Base-by-base conservation (phyloP, 352 stramenopile genomes). In the Thalassiosira livingstoniorum region DNA sequence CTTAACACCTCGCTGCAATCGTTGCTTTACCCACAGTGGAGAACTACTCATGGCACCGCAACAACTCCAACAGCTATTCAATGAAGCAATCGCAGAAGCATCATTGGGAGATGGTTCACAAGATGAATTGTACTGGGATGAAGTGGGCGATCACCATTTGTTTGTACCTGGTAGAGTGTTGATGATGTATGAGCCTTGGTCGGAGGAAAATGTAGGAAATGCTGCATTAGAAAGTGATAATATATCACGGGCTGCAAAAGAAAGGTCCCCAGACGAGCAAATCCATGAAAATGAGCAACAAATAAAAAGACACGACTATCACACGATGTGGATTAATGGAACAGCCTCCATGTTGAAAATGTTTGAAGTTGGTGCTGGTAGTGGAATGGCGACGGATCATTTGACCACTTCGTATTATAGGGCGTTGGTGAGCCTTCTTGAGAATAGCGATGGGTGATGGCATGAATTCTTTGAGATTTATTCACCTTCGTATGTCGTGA, bases 161-260 rank as follows among this genome's bases (percentile, higher is more conserved):
- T 92, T 87, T 71, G 80, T 90, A 74, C 76, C 86, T 3, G 88
- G 88, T 5, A 75, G 75, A 58, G 60, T 93, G 7, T 55, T 91
- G 21, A 51, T 93, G 25, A 69, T 87, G 2, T 88, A 86, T 51
- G 69, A 89, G 35, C 69, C 78, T 62, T 93, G 88, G 88, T 70
- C 66, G 13, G n/a, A 32, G 60, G 18, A 35, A 51, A 21, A 54
- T 2, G n/a, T n/a, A n/a, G n/a, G n/a, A n/a, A n/a, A n/a, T n/a
- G n/a, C n/a, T n/a, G n/a, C n/a, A n/a, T n/a, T n/a, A n/a, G n/a
- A n/a, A n/a, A n/a, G n/a, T n/a, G n/a, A n/a, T n/a, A n/a, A n/a
- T n/a, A n/a, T n/a, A n/a, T n/a, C n/a, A 72, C 29, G 25, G 55
- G 10, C 4, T 15, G 51, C 18, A 15, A 23, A 57, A 23, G 25